Percentiles rank a stretch among this genome's conserved stretches.
Conservation (phyloP, 2,329 filamentous ascomycete species). For the Tolypocladium paradoxum region DNA sequence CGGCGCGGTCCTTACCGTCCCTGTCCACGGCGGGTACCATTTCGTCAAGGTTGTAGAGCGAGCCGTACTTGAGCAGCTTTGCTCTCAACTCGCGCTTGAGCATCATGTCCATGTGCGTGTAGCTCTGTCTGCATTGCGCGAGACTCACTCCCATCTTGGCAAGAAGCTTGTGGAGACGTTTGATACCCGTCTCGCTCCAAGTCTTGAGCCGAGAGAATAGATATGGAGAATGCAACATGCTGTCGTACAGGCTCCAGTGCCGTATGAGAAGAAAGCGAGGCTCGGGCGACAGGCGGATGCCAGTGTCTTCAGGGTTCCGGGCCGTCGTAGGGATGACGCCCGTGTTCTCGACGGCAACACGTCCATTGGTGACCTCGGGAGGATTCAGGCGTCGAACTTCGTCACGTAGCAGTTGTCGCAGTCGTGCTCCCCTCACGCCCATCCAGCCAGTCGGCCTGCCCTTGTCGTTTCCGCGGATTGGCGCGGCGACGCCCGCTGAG, state of each 20-base stretch:
- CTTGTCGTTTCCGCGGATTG: slow-evolving; percentile 42
- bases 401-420: slow-evolving; percentile 78
- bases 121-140: slow-evolving; percentile 87
- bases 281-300: slow-evolving; percentile 86
- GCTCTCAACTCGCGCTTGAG: slow-evolving; percentile 78
- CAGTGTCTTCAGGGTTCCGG: slow-evolving; percentile 78
- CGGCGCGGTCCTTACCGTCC: slow-evolving; percentile 56
- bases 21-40: slow-evolving; percentile 73
- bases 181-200: slow-evolving; percentile 83
- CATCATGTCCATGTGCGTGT: slow-evolving; percentile 98
- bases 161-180: slow-evolving; percentile 82
- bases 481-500: slow-evolving; percentile 63
- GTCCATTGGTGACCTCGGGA: slow-evolving; percentile 53
- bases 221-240: slow-evolving; percentile 95
- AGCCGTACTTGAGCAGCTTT: slow-evolving; percentile 82
- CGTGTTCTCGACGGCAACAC: slow-evolving; percentile 52
- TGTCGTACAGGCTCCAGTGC: slow-evolving; percentile 97
- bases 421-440: slow-evolving; percentile 69
- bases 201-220: slow-evolving; percentile 85
- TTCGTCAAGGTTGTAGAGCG: slow-evolving; percentile 86
- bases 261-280: slow-evolving; percentile 85
- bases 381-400: slow-evolving; percentile 92
- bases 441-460: slow-evolving; percentile 62
- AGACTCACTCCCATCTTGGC: slow-evolving; percentile 97
- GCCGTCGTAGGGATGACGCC: slow-evolving; percentile 87